Base-by-base conservation (phyloP, 805 yeast genomes). In the Cyberlindnera maritima region DNA sequence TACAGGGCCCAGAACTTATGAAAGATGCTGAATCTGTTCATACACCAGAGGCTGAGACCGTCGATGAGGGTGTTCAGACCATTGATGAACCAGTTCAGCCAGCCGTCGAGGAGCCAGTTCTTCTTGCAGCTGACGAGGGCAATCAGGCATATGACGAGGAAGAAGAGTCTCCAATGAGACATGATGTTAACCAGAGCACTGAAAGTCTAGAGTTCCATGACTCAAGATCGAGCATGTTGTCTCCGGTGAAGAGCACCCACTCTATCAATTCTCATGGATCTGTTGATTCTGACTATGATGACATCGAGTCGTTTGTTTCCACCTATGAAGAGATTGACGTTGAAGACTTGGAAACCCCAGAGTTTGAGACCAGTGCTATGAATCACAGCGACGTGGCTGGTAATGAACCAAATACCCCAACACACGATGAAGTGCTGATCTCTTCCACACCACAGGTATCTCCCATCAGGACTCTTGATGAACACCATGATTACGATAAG, bases 281-380 rank as follows among this genome's bases (percentile, higher is more conserved):
- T 28, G 10, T 15, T 3, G 41, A 13, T 9, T 48, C 52, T 6
- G 43, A 20, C 9, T 43, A 47, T 33, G 47, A 49, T 40, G 72
- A 63, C 17, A 55, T 57, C 15, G 68, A 62, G 17, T 55, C 63
- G 17, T 54, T 62, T 36, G 54, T 56, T 18, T 53, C 64, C 1
- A 48, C 65, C 3, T 54, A 55, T 46, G 67, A 62, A 15, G 55
- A 54, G 10, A 40, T 36, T 10, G 46, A 47, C 8, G 37, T 32
- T 39, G 52, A 45, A 11, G 47, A 44, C 12, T 21, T 41, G 47
- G 51, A 52, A 17, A 47, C 42, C 9, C 55, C 47, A 13, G 46
- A 41, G 23, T 36, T 36, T 31, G 45, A 52, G 7, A 40, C 26
- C 21, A 38, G 48, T 20, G 48, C 23, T 3, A 36, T 43, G 15